Conservation (phyloP, 208 protist genomes). For the Trypanosoma caninum region DNA sequence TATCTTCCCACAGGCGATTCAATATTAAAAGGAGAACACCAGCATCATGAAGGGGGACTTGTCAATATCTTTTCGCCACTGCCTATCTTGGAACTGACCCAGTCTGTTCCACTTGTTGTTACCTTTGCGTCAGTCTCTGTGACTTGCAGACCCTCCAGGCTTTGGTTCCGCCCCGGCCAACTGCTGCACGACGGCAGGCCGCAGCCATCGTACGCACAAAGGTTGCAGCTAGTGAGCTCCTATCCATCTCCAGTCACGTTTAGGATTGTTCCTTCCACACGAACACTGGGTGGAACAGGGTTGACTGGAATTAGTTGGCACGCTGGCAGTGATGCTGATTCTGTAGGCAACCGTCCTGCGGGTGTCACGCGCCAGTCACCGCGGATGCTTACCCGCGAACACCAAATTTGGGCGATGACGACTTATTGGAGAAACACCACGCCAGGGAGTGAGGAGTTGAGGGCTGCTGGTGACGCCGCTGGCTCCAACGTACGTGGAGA, state of each 20-base stretch:
- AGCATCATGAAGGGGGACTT: not conserved
- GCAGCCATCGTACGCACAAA: constrained; percentile 62
- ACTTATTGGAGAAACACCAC: no score
- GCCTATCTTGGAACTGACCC: constrained; percentile 32
- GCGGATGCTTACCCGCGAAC: constrained; percentile 12
- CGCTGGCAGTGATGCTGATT: not conserved
- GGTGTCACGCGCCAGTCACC: not conserved
- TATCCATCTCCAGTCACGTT: constrained; percentile 41
- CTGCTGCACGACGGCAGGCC: constrained; percentile 66
- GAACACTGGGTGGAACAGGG: no score
- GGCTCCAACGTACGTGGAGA: not conserved
- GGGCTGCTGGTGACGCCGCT: constrained; percentile 14
- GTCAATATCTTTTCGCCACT: not conserved
- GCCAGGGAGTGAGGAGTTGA: no score
- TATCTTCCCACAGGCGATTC: constrained; percentile 8
- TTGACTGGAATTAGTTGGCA: no score
- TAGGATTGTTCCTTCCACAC: constrained; percentile 26
- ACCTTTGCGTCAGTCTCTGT: constrained; percentile 47
- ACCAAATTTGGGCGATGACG: constrained; percentile 5
- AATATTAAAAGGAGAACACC: not conserved
- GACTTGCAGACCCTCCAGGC: constrained; percentile 34
- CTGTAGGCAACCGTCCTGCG: not conserved
- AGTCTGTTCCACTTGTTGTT: constrained; percentile 39
- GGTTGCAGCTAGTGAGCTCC: constrained; percentile 54
- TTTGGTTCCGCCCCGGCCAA: constrained; percentile 83